phyloP scores from a whole-genome alignment of 2,329 filamentous ascomycete species.

The Hymenoscyphus fraxineus region DNA sequence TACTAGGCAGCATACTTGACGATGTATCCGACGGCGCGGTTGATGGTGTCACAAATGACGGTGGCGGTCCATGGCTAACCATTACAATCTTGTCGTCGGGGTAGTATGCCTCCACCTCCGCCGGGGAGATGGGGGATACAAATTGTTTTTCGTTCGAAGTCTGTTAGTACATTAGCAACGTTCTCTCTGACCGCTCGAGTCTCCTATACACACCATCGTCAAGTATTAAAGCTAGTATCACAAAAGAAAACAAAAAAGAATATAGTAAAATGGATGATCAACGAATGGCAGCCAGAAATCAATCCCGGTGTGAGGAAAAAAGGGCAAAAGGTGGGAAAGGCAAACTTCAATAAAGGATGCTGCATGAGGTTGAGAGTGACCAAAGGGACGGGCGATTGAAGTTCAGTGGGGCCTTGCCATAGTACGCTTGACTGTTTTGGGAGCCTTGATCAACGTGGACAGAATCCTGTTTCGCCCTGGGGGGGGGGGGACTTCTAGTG shows the following conservation, averaged over 20 bases:
- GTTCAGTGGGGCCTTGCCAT: background rate
- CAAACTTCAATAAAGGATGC: background rate
- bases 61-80: slow-evolving; percentile 7
- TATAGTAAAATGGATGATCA: background rate
- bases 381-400: background rate
- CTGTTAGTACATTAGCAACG: background rate
- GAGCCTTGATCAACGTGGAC: background rate
- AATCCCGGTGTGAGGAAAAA: background rate
- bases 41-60: slow-evolving; percentile 10
- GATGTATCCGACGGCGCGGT: background rate
- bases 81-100: slow-evolving; percentile 23
- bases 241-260: background rate
- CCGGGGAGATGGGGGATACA: slow-evolving; percentile 14
- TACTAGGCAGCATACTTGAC: background rate
- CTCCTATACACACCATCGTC: background rate
- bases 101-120: slow-evolving; percentile 15
- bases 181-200: background rate
- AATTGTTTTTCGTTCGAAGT: slow-evolving; percentile 1
- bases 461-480: background rate
- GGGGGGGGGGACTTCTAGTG: background rate
- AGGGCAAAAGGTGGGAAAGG: background rate
- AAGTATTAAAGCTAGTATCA: slow-evolving; percentile 2
- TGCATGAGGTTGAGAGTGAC: background rate
- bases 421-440: background rate
- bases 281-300: slow-evolving; percentile 2